Evolutionary conservation across 129 eudicot species (phyloP).

Genomic region (Saposhnikovia divaricata): DNA sequence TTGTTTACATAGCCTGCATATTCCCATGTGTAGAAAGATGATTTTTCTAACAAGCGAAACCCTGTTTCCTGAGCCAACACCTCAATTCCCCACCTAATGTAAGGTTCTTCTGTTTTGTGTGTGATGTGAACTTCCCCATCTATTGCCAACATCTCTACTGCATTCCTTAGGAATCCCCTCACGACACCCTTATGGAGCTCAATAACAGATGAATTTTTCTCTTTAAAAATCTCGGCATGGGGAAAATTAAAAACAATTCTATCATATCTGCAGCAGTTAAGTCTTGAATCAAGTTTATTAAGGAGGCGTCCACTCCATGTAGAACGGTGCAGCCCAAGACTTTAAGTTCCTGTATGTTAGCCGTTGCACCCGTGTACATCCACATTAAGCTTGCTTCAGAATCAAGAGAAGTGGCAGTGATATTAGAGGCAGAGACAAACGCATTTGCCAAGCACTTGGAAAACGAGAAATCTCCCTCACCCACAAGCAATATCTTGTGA

Average conservation of each 20-base stretch:
- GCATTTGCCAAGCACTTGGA: constrained; percentile 39
- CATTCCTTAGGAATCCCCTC: constrained; percentile 39
- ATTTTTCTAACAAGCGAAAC: constrained; percentile 21
- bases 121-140: constrained; percentile 53
- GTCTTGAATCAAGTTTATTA: neutral
- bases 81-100: constrained; percentile 35
- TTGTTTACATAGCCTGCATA: constrained; percentile 61
- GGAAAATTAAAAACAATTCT: constrained; percentile 30
- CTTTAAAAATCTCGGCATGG: constrained; percentile 4
- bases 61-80: constrained; percentile 32
- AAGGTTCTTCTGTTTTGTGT: constrained; percentile 56
- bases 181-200: constrained; percentile 47
- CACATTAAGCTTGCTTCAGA: neutral
- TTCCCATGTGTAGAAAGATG: constrained; percentile 30
- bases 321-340: constrained; percentile 14
- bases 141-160: constrained; percentile 35
- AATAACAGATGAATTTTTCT: neutral
- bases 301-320: constrained; percentile 14
- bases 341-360: constrained; percentile 2
- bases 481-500: constrained; percentile 46
- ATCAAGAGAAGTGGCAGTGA: constrained; percentile 43
- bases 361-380: neutral
- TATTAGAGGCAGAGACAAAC: constrained; percentile 42
- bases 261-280: neutral
- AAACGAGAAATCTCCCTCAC: constrained; percentile 69